Percentiles rank a stretch among this genome's conserved stretches.
Evolutionary conservation across 495 filamentous ascomycete species (phyloP).

Genomic region (Opeltia flavorubescens): DNA sequence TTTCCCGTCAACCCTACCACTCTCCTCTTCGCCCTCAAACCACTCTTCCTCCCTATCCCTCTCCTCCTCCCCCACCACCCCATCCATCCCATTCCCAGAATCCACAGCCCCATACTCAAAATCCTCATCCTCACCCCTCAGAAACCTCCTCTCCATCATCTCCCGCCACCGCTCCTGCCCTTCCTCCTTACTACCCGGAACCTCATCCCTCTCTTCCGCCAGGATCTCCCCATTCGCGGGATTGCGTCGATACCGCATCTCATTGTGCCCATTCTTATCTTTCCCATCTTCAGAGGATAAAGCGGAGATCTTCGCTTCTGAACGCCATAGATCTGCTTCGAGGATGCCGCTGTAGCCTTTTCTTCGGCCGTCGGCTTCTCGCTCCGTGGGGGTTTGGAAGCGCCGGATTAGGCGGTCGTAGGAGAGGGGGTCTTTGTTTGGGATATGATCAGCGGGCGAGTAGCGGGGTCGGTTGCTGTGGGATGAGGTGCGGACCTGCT

Average conservation of each 20-base stretch:
- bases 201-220: slow-evolving; percentile 41
- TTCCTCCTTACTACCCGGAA: slow-evolving; percentile 47
- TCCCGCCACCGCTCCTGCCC: slow-evolving; percentile 50
- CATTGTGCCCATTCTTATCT: slow-evolving; percentile 19
- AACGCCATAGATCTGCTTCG: slow-evolving; percentile 55
- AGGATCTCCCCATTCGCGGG: slow-evolving; percentile 27
- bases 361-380: slow-evolving; percentile 52
- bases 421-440: slow-evolving; percentile 51
- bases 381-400: slow-evolving; percentile 59
- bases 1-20: slow-evolving; percentile 32
- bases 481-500: slow-evolving; percentile 34
- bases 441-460: slow-evolving; percentile 12
- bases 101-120: slow-evolving; percentile 64
- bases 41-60: slow-evolving; percentile 48
- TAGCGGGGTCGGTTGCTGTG: slow-evolving; percentile 1
- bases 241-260: slow-evolving; percentile 5
- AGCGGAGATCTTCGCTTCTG: slow-evolving; percentile 57
- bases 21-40: slow-evolving; percentile 63
- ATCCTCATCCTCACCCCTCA: slow-evolving; percentile 56
- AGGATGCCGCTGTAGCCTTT: slow-evolving; percentile 64
- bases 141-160: slow-evolving; percentile 55
- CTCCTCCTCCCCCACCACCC: slow-evolving; percentile 41
- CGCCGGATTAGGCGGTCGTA: slow-evolving; percentile 69
- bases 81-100: slow-evolving; percentile 54
- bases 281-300: slow-evolving; percentile 35